A percentile compares a stretch with the other conserved stretches of the same genome.
Evolutionary conservation across 768 basidiomycete genomes (phyloP).

Genomic region (Pleurotus djamor): DNA sequence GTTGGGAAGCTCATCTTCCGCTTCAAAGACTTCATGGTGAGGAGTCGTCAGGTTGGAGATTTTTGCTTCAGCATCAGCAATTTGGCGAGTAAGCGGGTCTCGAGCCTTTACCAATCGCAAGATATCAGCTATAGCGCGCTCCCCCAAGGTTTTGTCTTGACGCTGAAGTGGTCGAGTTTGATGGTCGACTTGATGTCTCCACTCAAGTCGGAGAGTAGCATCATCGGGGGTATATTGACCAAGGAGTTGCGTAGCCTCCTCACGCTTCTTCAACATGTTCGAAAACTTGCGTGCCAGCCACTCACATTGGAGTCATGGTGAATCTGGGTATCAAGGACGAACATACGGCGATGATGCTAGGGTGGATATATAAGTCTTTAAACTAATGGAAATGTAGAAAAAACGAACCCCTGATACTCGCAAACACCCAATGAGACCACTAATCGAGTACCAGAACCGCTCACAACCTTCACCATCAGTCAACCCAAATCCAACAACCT

Average conservation of each 20-base stretch:
- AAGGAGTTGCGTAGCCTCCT: not conserved
- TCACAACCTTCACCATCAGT: slow-evolving; percentile 25
- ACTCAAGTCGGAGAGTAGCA: not conserved
- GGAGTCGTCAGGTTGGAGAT: not conserved
- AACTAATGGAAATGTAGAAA: not conserved
- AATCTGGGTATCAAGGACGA: slow-evolving; percentile 4
- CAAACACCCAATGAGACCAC: slow-evolving; percentile 6
- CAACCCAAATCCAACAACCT: slow-evolving; percentile 20
- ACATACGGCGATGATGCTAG: not conserved
- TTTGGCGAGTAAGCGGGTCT: not conserved
- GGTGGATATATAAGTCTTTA: not conserved
- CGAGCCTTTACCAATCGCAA: not conserved
- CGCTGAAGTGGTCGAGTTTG: not conserved
- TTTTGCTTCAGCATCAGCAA: not conserved
- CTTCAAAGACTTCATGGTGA: not conserved
- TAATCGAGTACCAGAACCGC: slow-evolving; percentile 21
- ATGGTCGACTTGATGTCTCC: not conserved
- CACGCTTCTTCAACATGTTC: not conserved
- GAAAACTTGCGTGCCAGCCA: not conserved
- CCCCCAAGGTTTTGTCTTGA: slow-evolving; percentile 2
- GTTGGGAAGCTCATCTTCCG: not conserved
- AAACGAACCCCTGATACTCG: slow-evolving; percentile 4
- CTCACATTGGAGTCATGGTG: not conserved
- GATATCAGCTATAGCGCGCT: slow-evolving; percentile 1
- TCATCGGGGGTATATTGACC: not conserved